These are phyloP conservation scores for Sporisorium sorghi DNA, from an alignment of 1,284 basidiomycete genomes.

Conservation along the genomic window DNA sequence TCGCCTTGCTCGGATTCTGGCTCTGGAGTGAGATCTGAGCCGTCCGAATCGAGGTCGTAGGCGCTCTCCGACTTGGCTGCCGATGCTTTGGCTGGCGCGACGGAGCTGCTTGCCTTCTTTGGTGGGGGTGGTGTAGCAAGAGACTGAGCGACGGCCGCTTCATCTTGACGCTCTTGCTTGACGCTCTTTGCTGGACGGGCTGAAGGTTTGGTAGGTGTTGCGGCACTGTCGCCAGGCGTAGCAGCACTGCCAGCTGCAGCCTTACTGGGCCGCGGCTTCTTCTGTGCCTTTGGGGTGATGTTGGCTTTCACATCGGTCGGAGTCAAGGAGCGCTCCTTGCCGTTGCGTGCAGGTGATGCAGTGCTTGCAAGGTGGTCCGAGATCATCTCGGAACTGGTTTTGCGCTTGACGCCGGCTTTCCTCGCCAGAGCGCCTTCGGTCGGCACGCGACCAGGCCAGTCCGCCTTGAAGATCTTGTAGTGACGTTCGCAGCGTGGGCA, in stretches of 20 bases:
- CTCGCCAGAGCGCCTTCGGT: conserved; percentile 39
- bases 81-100: conserved; percentile 7
- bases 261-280: conserved; percentile 24
- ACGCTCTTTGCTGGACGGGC: conserved; percentile 12
- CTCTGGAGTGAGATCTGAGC: conserved; percentile 50
- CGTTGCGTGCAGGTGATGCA: conserved; percentile 30
- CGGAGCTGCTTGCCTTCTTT: conserved; percentile 11
- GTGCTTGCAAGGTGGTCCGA: conserved; percentile 38
- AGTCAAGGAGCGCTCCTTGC: conserved; percentile 45
- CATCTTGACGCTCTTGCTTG: conserved; percentile 32
- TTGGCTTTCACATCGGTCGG: conserved; percentile 30
- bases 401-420: conserved; percentile 44
- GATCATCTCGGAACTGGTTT: conserved; percentile 45
- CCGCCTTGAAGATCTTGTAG: conserved; percentile 67
- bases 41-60: conserved; percentile 43
- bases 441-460: conserved; percentile 62
- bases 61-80: conserved; percentile 4
- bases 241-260: conserved; percentile 5
- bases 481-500: conserved; percentile 67
- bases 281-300: conserved; percentile 30
- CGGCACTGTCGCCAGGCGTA: conserved; percentile 3
- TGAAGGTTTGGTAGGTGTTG: conserved; percentile 6
- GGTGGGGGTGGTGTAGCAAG: conserved; percentile 13
- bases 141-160: conserved; percentile 17
- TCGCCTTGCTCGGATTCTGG: conserved; percentile 45